phyloP scores from a whole-genome alignment of 2,329 filamentous ascomycete genomes.

The Dothistroma pini region DNA sequence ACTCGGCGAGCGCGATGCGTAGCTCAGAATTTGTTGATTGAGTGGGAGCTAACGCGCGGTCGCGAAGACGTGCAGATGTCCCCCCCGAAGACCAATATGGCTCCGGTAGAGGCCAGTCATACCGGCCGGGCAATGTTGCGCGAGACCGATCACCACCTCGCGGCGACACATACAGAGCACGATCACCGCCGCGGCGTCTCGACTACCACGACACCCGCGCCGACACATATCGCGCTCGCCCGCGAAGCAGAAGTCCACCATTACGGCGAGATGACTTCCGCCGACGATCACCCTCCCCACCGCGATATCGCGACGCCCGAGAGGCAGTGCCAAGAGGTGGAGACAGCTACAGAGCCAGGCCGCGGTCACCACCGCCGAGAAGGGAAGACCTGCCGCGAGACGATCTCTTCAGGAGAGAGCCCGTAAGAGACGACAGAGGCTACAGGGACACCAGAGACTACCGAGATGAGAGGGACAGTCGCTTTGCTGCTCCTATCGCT shows the following conservation, averaged over 20 bases:
- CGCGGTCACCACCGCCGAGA: conserved; percentile 32
- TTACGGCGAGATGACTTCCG: conserved; percentile 32
- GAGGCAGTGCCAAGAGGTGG: conserved; percentile 28
- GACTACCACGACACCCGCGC: conserved; percentile 26
- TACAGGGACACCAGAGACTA: conserved; percentile 29
- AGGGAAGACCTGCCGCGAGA: conserved; percentile 36
- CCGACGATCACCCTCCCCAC: conserved; percentile 33
- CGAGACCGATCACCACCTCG: conserved; percentile 32
- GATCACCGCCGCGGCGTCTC: conserved; percentile 49
- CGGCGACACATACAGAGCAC: conserved; percentile 40
- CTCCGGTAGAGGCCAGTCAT: conserved; percentile 36
- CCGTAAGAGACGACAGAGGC: conserved; percentile 29
- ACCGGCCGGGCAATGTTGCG: conserved; percentile 33
- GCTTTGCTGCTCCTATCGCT: conserved; percentile 18
- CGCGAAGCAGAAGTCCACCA: conserved; percentile 27
- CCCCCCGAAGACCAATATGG: conserved; percentile 35
- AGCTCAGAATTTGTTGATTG: neutral
- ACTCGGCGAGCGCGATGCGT: neutral
- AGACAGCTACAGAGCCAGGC: conserved; percentile 34
- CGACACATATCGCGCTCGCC: conserved; percentile 34
- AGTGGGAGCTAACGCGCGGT: conserved; percentile 8
- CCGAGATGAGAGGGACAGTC: conserved; percentile 31
- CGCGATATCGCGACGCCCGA: conserved; percentile 27
- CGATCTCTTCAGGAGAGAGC: conserved; percentile 36
- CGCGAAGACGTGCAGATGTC: conserved; percentile 25